A percentile compares a stretch with the other conserved stretches of the same genome.
Evolutionary conservation across 2,329 filamentous ascomycete genomes (phyloP).

Genomic region (Sporothrix dimorphospora): DNA sequence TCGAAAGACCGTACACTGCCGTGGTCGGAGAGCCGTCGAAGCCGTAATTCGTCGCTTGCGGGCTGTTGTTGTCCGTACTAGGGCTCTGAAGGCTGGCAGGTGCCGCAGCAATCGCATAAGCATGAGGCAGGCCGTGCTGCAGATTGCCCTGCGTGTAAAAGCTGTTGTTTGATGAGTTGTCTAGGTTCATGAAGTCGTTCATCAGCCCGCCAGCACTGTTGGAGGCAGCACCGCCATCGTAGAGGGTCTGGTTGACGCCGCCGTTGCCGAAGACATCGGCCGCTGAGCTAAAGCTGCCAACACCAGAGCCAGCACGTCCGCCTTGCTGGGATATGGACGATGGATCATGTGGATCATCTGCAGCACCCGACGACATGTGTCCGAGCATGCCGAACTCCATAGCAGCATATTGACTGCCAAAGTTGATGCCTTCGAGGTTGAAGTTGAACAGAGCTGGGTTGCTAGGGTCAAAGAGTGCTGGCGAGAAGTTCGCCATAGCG

Average conservation of each 20-base stretch:
- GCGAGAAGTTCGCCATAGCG: slow-evolving; percentile 56
- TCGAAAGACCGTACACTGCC: slow-evolving; percentile 39
- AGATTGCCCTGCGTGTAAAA: slow-evolving; percentile 61
- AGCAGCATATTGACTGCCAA: slow-evolving; percentile 93
- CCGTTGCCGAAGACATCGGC: slow-evolving; percentile 56
- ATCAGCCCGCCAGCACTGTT: slow-evolving; percentile 45
- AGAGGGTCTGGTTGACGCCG: slow-evolving; percentile 51
- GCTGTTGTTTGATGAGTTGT: slow-evolving; percentile 49
- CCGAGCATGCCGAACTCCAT: slow-evolving; percentile 95
- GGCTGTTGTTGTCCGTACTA: slow-evolving; percentile 66
- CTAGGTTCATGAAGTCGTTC: slow-evolving; percentile 57
- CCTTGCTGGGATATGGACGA: slow-evolving; percentile 48
- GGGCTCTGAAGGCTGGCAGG: slow-evolving; percentile 66
- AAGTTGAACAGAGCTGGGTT: slow-evolving; percentile 95
- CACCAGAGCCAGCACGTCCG: slow-evolving; percentile 38
- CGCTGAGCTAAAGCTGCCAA: slow-evolving; percentile 48
- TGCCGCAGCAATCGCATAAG: slow-evolving; percentile 66
- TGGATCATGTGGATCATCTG: slow-evolving; percentile 76
- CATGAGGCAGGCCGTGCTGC: slow-evolving; percentile 65
- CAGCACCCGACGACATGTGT: slow-evolving; percentile 90
- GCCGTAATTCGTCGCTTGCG: slow-evolving; percentile 55
- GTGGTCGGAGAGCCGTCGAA: slow-evolving; percentile 61
- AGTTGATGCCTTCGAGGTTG: slow-evolving; percentile 90
- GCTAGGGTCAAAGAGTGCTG: slow-evolving; percentile 79
- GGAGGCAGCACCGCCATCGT: slow-evolving; percentile 44